phyloP scores from a whole-genome alignment of 1,139 yeast species.

The Yamadazyma oceani region DNA sequence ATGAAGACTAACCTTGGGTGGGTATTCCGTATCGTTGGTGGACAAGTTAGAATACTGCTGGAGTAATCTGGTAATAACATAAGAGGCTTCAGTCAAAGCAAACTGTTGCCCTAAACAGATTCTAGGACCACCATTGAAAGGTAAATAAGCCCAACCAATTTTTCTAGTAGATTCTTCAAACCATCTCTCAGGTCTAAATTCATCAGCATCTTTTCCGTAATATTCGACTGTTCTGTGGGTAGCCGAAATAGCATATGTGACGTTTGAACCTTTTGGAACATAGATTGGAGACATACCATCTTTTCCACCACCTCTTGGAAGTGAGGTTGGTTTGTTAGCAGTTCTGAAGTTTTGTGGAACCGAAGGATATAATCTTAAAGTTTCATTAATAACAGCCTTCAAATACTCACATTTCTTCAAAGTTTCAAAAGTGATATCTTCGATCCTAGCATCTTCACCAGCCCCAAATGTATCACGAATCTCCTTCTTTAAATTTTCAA shows the following conservation, averaged over 20 bases:
- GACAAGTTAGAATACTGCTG: conserved; percentile 27
- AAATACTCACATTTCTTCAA: conserved; percentile 49
- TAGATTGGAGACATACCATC: conserved; percentile 40
- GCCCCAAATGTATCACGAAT: conserved; percentile 31
- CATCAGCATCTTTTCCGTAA: conserved; percentile 46
- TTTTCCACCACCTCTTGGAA: conserved; percentile 54
- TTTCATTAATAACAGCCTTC: conserved; percentile 45
- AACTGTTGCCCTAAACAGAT: conserved; percentile 56
- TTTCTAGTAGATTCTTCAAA: conserved; percentile 19
- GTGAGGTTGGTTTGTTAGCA: conserved; percentile 41
- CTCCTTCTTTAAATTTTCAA: conserved; percentile 32
- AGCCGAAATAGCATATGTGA: conserved; percentile 40
- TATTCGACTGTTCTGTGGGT: conserved; percentile 38
- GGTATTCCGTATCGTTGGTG: conserved; percentile 22
- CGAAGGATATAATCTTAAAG: conserved; percentile 49
- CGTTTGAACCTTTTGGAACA: conserved; percentile 38
- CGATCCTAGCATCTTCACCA: conserved; percentile 24
- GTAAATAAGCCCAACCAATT: conserved; percentile 44
- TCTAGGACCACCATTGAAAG: conserved; percentile 57
- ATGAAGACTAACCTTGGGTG: conserved; percentile 29
- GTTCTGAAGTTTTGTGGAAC: conserved; percentile 49
- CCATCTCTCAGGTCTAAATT: conserved; percentile 51
- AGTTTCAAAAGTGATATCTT: conserved; percentile 42
- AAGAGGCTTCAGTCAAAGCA: conserved; percentile 54
- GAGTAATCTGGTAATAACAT: conserved; percentile 37